A percentile compares a stretch with the other conserved stretches of the same genome.
These are phyloP conservation scores for Cercophora scortea DNA, from an alignment of 495 filamentous ascomycete species.

Conservation along the genomic window DNA sequence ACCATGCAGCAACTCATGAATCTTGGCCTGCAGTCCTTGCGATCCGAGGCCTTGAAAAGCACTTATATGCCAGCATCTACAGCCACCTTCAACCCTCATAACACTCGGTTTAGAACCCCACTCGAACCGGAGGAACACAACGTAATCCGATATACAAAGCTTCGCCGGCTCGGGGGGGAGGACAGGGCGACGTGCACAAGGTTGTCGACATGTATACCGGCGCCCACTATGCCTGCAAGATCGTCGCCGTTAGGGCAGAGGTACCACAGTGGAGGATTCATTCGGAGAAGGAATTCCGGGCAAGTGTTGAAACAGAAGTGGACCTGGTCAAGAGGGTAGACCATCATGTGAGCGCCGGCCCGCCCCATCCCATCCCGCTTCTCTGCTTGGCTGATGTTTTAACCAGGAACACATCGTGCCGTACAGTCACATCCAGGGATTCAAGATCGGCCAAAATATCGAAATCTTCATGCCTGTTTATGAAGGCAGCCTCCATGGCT, in stretches of 20 bases:
- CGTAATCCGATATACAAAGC: constrained; percentile 3
- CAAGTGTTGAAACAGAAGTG: constrained; percentile 7
- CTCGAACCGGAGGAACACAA: constrained; percentile 7
- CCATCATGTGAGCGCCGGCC: constrained; percentile 6
- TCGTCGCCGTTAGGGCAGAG: constrained; percentile 4
- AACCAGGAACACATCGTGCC: constrained; percentile 4
- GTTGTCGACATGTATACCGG: constrained; percentile 8
- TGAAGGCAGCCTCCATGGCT: constrained; percentile 6
- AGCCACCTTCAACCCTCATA: not conserved
- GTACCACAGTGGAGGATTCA: constrained; percentile 5
- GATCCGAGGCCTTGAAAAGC: not conserved
- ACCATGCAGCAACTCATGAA: constrained; percentile 4
- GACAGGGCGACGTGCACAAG: constrained; percentile 7
- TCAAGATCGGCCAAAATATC: constrained; percentile 7
- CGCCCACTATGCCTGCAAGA: constrained; percentile 3
- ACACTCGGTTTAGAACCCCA: not conserved
- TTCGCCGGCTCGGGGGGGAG: constrained; percentile 2
- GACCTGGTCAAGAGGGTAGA: constrained; percentile 3
- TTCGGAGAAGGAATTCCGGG: constrained; percentile 11
- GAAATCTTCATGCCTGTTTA: constrained; percentile 9
- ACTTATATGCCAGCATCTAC: not conserved
- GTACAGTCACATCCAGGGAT: constrained; percentile 7
- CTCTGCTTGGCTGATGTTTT: not conserved
- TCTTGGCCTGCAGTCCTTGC: not conserved
- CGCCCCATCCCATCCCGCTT: not conserved